Evolutionary conservation across 2,329 filamentous ascomycete species (phyloP), one percentile per base, ranked within the genome.

Genomic region (Hypomyces rosellus): DNA sequence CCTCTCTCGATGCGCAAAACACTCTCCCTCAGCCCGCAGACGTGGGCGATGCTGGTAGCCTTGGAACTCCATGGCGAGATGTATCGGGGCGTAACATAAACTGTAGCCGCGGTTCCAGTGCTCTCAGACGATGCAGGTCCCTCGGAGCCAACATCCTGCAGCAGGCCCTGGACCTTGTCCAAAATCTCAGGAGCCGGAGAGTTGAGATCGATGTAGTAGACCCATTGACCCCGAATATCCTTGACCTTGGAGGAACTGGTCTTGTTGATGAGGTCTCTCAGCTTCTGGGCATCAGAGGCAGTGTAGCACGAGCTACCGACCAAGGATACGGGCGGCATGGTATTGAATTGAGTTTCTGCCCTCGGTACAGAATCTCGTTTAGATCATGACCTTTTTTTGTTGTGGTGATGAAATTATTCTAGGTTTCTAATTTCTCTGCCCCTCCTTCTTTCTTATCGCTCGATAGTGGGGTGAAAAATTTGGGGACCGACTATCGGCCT

Each of bases 11-110:
- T 88, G 51, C 92, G 85, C 64, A 85, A 80, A 30, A 86, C 78
- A 48, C 81, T 70, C 39, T 78, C 73, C 59, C 84, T 81, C 53
- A 97, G 74, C 22, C 88, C 91, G 65, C 92, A 97, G 33, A 96
- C 92, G 58, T 93, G 84, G 48, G 92, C 87, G 66, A 97, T 96
- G 65, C 84, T 92, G 43, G 92, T 96, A 25, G 91, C 92, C 69
- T 96, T 91, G 50, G 91, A 96, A 70, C 90, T 96, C 93, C 93
- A 99, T 65, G 93, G 93, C 38, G 91, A 96, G 59, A 95, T 91
- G 61, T 88, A 87, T 58, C 92, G 82, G 16, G 92, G 92, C 43
- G 80, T 83, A 52, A 96, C 78, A 65, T 90, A 89, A 65, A 88
- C 79, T 55, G 84, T 74, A 45, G 77, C 70, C 40, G 75, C 73